Evolutionary conservation across 1,139 yeast genomes (phyloP), one percentile per base, ranked within the genome.

Genomic region (Suhomyces bokatorum): DNA sequence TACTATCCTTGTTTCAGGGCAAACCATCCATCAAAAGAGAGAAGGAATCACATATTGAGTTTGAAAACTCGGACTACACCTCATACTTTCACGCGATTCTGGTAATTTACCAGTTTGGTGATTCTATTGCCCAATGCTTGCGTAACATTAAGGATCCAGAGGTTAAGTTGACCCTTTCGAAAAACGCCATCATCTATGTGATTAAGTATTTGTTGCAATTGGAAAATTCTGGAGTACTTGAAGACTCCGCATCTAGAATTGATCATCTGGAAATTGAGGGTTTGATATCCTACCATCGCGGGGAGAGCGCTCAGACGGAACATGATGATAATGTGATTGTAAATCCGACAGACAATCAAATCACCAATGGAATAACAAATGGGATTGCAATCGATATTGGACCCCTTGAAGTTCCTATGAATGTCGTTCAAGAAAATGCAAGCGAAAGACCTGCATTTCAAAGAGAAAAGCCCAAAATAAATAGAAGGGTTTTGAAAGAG

Each of bases 61-160:
- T 87, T 59, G 99, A 93, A 59, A 84, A 84, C 37, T 89, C 88
- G 16, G 90, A 87, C 43, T 91, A 93, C 73, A 83, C 93, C 0
- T 80, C 87, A 0, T 88, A 81, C 57, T 88, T 88, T 63, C 87
- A 87, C 52, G 83, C 90, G 28, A 81, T 85, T 50, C 87, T 82
- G 59, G 84, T 83, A 9, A 76, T 85, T 6, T 80, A 84, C 17
- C 84, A 84, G 44, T 78, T 84, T 56, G 77, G 82, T 0, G 87
- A 83, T 47, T 70, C 67, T 37, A 66, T 79, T 26, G 81, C 87
- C 2, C 81, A 78, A 42, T 73, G 80, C 38, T 64, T 77, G 16
- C 66, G 60, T 35, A 69, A 64, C 35, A 47, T 73, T 20, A 48
- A 51, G 15, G 63, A 60, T 28, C 43, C 49, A 3, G 52, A 53